Evolutionary conservation across 2,329 filamentous ascomycete species (phyloP), one percentile per base, ranked within the genome.

Genomic region (Clonostachys chloroleuca): DNA sequence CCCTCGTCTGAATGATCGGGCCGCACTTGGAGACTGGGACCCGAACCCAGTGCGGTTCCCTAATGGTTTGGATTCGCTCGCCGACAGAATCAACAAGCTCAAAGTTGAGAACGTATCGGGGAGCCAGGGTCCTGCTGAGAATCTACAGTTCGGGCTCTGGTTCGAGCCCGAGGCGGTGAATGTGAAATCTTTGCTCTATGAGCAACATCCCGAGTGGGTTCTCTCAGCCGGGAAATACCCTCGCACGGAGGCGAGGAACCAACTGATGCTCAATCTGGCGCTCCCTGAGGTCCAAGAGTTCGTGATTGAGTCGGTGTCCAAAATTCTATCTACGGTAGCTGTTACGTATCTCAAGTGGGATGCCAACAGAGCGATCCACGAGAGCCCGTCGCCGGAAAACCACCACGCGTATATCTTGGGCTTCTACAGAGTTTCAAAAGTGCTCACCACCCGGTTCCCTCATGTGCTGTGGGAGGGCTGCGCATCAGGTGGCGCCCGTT

Each of bases 121-220:
- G 3, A 68, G 74, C 0, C 24, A 10, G 24, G 24, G 24, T 2
- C 24, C 24, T 4, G 68, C 71, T 0, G 64, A 67, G 0, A 68
- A 74, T 3, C 59, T 86, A 42, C 68, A 73, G 12, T 86, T 86
- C 52, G 83, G 83, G 14, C 69, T 86, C 5, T 86, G 83, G 83
- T 71, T 86, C 3, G 83, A 86, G 57, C 82, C 81, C 0, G 83
- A 86, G 54, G 86, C 86, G 83, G 75, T 85, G 44, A 84, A 81
- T 48, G 76, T 78, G 2, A 77, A 81, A 46, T 85, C 82, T 0
- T 74, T 68, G 3, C 67, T 86, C 3, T 86, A 86, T 57, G 60
- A 72, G 1, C 64, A 78, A 41, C 82, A 86, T 52, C 82, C 83
- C 0, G 81, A 86, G 47, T 86, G 82, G 83, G 80, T 71, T 4